phyloP scores from a whole-genome alignment of 2,329 filamentous ascomycete species.

The Xylaria hypoxylon region DNA sequence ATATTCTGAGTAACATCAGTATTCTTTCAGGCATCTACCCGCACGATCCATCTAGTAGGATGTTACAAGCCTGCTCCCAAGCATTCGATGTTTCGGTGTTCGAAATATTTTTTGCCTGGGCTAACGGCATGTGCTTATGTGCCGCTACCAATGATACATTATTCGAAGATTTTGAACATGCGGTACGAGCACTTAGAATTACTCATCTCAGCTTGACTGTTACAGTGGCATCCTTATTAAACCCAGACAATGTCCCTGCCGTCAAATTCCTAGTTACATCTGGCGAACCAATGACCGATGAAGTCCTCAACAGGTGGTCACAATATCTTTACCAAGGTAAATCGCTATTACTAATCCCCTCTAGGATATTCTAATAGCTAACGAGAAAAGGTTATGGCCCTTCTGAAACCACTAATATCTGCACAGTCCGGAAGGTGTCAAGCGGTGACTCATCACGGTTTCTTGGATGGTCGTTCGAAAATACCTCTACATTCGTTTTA shows the following conservation, averaged over 20 bases:
- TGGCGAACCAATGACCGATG: slow-evolving; percentile 81
- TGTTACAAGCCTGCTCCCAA: slow-evolving; percentile 86
- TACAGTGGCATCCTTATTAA: slow-evolving; percentile 81
- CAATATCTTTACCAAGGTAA: slow-evolving; percentile 76
- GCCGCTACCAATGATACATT: slow-evolving; percentile 79
- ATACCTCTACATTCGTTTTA: slow-evolving; percentile 80
- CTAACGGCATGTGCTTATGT: slow-evolving; percentile 81
- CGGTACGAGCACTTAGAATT: slow-evolving; percentile 71
- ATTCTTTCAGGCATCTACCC: slow-evolving; percentile 76
- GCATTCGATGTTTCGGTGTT: slow-evolving; percentile 91
- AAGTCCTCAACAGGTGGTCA: slow-evolving; percentile 77
- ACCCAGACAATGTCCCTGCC: slow-evolving; percentile 73
- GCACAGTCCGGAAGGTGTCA: slow-evolving; percentile 76
- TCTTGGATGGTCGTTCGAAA: slow-evolving; percentile 79
- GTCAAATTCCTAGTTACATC: slow-evolving; percentile 84
- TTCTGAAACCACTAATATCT: slow-evolving; percentile 89
- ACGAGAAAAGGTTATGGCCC: slow-evolving; percentile 73
- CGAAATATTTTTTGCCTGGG: slow-evolving; percentile 89
- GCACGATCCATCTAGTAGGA: slow-evolving; percentile 60
- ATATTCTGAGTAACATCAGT: slow-evolving; percentile 80
- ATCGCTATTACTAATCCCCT: neutral
- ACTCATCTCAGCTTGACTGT: slow-evolving; percentile 90
- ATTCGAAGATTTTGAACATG: slow-evolving; percentile 76
- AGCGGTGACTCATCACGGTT: slow-evolving; percentile 73
- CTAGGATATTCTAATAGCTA: slow-evolving; percentile 4